Conservation (phyloP, 805 yeast genomes). For the Ogataea philodendri region DNA sequence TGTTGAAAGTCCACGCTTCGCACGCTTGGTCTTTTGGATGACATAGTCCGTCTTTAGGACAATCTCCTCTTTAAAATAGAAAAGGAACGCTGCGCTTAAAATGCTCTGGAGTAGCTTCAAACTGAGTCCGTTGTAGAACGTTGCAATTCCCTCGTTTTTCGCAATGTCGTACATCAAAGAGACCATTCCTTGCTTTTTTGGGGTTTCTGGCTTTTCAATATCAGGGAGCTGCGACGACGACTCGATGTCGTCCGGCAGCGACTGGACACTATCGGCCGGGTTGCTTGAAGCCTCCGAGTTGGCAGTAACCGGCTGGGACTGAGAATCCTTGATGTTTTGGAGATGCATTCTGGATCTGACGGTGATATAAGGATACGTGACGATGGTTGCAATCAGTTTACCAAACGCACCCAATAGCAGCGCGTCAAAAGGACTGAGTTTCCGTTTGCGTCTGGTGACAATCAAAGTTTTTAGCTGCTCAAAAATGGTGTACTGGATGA, state of each 20-base stretch:
- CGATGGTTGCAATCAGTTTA: constrained; percentile 81
- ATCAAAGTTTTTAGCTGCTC: constrained; percentile 78
- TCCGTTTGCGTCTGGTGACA: constrained; percentile 48
- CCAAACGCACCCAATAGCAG: constrained; percentile 87
- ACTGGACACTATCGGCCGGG: constrained; percentile 23
- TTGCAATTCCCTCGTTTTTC: constrained; percentile 66
- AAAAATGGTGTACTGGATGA: constrained; percentile 86
- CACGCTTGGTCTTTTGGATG: constrained; percentile 36
- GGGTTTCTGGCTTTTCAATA: constrained; percentile 22
- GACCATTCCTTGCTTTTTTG: constrained; percentile 36
- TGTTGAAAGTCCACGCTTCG: constrained; percentile 22
- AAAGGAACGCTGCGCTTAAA: constrained; percentile 83
- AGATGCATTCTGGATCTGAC: constrained; percentile 86
- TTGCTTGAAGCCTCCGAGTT: constrained; percentile 9
- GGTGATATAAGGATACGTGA: constrained; percentile 90
- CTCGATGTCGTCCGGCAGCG: constrained; percentile 23
- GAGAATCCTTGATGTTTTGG: constrained; percentile 35
- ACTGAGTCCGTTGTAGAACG: constrained; percentile 77
- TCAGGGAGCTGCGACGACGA: constrained; percentile 21
- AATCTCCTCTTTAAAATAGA: constrained; percentile 86
- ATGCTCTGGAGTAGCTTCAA: constrained; percentile 83
- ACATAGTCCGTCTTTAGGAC: constrained; percentile 55
- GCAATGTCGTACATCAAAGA: constrained; percentile 58
- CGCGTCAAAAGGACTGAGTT: constrained; percentile 72
- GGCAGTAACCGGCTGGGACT: constrained; percentile 13